These are phyloP conservation scores for Erysimum cheiri DNA, from an alignment of 441 rosid genomes.

Conservation along the genomic window DNA sequence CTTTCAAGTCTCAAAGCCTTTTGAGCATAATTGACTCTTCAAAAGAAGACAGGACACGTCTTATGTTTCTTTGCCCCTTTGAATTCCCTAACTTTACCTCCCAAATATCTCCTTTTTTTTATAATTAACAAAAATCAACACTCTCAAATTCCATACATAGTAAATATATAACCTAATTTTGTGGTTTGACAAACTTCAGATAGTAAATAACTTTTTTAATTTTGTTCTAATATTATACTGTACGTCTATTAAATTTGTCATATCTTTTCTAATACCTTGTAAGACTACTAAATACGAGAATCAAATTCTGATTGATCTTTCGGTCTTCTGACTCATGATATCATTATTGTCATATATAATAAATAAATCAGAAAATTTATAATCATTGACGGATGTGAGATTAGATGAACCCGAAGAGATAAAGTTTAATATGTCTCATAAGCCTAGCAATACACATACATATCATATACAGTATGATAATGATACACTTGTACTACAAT, in stretches of 20 bases:
- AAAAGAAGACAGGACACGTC: slow-evolving; percentile 30
- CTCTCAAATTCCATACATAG: background rate
- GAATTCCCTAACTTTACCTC: slow-evolving; percentile 6
- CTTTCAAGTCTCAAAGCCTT: slow-evolving; percentile 15
- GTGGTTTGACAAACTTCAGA: too few species aligned
- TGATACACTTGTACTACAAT: background rate
- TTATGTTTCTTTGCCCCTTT: slow-evolving; percentile 30
- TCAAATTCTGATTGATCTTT: too few species aligned
- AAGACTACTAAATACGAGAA: too few species aligned
- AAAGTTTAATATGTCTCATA: background rate
- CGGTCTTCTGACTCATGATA: too few species aligned
- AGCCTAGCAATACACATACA: background rate
- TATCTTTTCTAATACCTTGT: too few species aligned
- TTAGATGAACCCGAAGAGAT: slow-evolving; percentile 19
- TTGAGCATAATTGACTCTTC: slow-evolving; percentile 43
- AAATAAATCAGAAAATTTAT: background rate
- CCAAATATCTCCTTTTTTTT: background rate
- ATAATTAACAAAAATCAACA: background rate
- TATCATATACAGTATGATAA: too few species aligned
- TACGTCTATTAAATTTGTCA: too few species aligned
- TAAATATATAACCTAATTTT: too few species aligned
- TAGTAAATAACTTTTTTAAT: background rate
- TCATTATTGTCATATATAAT: background rate
- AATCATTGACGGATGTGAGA: slow-evolving; percentile 10
- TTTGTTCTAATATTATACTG: background rate